These are phyloP conservation scores for Colletotrichum paranaense DNA, from an alignment of 2,329 filamentous ascomycete species.

Conservation along the genomic window DNA sequence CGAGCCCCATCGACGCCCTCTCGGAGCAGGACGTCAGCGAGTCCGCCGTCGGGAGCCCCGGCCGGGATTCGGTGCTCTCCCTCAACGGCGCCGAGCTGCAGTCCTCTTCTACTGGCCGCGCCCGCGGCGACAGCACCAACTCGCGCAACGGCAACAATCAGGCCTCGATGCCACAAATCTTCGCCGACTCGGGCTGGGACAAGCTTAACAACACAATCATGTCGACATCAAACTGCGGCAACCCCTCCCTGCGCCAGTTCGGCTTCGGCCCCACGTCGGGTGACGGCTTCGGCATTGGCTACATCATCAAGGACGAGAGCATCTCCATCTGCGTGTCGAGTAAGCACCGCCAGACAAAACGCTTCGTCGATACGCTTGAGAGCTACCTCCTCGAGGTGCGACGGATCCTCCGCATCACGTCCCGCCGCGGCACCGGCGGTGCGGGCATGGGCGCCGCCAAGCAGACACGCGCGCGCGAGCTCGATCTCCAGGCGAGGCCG, in stretches of 20 bases:
- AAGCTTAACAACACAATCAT: constrained; percentile 94
- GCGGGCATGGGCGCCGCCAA: constrained; percentile 44
- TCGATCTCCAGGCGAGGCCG: constrained; percentile 53
- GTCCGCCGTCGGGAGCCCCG: constrained; percentile 64
- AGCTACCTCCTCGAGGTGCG: constrained; percentile 91
- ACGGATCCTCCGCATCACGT: constrained; percentile 80
- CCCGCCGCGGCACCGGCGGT: constrained; percentile 46
- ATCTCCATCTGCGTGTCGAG: constrained; percentile 93
- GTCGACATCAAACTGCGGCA: constrained; percentile 98
- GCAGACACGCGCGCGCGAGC: constrained; percentile 65
- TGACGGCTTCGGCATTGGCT: constrained; percentile 96
- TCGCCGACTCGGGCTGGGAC: constrained; percentile 92
- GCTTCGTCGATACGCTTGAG: constrained; percentile 91
- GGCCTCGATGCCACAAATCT: constrained; percentile 77
- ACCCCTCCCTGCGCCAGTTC: constrained; percentile 93
- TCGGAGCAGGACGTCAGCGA: constrained; percentile 55
- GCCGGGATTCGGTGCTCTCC: constrained; percentile 61
- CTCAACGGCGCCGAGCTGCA: constrained; percentile 47
- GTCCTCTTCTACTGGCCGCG: constrained; percentile 35
- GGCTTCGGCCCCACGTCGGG: constrained; percentile 95
- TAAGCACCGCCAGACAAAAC: constrained; percentile 92
- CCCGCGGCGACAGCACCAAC: constrained; percentile 65
- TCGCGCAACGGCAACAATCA: constrained; percentile 55
- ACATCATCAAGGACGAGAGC: constrained; percentile 96
- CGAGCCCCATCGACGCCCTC: constrained; percentile 66